phyloP scores from a whole-genome alignment of 164 flowering plant species.

The Nymphaea thermarum region DNA sequence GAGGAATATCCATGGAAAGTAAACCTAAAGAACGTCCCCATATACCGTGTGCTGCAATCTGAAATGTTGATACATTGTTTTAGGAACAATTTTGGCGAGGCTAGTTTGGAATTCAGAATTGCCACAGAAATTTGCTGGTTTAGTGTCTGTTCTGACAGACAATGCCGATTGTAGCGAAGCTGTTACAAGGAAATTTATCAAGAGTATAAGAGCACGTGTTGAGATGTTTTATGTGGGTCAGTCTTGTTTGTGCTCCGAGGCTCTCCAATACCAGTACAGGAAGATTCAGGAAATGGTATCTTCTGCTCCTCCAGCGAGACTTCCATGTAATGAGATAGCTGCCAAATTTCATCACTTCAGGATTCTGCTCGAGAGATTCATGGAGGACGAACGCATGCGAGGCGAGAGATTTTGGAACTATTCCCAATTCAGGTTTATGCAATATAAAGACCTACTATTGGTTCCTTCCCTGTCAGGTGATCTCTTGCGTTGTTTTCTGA shows the following conservation, averaged over 20 bases:
- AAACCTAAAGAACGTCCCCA: too few species aligned
- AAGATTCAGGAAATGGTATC: constrained; percentile 28
- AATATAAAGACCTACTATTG: constrained; percentile 29
- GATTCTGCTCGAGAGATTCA: constrained; percentile 38
- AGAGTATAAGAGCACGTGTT: constrained; percentile 37
- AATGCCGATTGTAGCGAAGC: constrained; percentile 10
- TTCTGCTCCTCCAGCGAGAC: constrained; percentile 9
- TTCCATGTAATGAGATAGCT: constrained; percentile 15
- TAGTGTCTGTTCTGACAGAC: background rate
- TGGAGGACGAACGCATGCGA: constrained; percentile 33
- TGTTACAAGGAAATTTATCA: constrained; percentile 22
- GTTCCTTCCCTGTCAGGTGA: constrained; percentile 34
- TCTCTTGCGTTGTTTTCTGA: background rate
- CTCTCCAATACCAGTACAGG: constrained; percentile 8
- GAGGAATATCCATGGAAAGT: too few species aligned
- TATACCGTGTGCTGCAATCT: too few species aligned
- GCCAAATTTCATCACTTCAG: constrained; percentile 44
- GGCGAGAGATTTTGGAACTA: constrained; percentile 31
- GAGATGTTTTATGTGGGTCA: constrained; percentile 53
- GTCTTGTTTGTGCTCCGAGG: constrained; percentile 54
- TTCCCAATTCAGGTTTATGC: constrained; percentile 24
- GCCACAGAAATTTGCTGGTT: constrained; percentile 8
- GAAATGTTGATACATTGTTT: background rate
- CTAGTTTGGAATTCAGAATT: constrained; percentile 14
- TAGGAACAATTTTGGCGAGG: constrained; percentile 24